Conservation (phyloP, 352 stramenopile genomes). For the Hyaloperonospora brassicae region DNA sequence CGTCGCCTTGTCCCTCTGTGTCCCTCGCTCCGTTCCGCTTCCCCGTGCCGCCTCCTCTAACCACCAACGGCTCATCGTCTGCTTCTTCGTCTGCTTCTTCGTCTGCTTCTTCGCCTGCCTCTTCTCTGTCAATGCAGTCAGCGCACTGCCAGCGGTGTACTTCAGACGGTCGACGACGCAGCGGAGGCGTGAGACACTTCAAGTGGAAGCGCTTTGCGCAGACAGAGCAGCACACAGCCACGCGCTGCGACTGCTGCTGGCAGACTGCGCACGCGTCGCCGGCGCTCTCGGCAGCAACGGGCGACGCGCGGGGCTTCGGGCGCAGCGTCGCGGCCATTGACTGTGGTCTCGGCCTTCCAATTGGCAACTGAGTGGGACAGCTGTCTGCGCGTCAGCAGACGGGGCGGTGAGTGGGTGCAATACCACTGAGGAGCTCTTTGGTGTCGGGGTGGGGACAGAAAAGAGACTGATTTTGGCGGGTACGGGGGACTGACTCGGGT, state of each 20-base stretch:
- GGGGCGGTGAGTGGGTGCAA: too few relatives aligned
- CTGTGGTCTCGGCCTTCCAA: neutral
- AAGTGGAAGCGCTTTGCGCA: conserved; percentile 48
- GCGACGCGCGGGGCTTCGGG: conserved; percentile 2
- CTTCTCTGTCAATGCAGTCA: conserved; percentile 12
- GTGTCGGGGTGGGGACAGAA: neutral
- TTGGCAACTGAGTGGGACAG: conserved; percentile 16
- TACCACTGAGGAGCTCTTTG: too few relatives aligned
- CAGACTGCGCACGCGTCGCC: conserved; percentile 35
- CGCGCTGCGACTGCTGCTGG: conserved; percentile 26
- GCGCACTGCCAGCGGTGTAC: conserved; percentile 37
- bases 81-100: neutral
- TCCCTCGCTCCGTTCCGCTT: conserved; percentile 10
- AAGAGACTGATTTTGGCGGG: conserved; percentile 13
- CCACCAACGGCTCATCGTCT: neutral
- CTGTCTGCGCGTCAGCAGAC: too few relatives aligned
- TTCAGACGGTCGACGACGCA: conserved; percentile 36
- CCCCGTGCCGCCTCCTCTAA: conserved; percentile 11
- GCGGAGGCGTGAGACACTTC: conserved; percentile 40
- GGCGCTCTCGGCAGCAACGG: conserved; percentile 9
- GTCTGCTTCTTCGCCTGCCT: neutral
- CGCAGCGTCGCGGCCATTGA: conserved; percentile 18
- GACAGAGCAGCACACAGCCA: conserved; percentile 35
- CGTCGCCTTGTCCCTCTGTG: conserved; percentile 6
- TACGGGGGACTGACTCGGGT: neutral